phyloP scores from a whole-genome alignment of 2,329 filamentous ascomycete genomes.

The Aspergillus ochraceoroseus region DNA sequence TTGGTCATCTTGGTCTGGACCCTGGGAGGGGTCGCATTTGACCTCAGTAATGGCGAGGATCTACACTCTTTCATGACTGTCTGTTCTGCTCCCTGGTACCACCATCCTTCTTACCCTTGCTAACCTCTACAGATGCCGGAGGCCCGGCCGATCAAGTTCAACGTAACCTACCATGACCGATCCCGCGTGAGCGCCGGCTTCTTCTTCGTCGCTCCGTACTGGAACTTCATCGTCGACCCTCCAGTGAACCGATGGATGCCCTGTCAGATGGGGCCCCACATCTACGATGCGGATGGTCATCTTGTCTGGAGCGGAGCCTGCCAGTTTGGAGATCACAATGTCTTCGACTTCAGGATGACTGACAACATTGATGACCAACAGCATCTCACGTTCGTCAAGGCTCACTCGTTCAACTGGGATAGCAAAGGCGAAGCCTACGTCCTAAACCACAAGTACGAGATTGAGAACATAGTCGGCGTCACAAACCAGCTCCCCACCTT shows the following conservation, averaged over 20 bases:
- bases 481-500: conserved; percentile 24
- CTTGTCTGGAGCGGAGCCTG: conserved; percentile 47
- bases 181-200: conserved; percentile 40
- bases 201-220: conserved; percentile 48
- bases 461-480: conserved; percentile 38
- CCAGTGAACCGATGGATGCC: conserved; percentile 34
- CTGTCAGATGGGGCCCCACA: conserved; percentile 46
- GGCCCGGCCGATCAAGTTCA: conserved; percentile 29
- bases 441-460: conserved; percentile 44
- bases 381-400: conserved; percentile 24
- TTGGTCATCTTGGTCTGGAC: not conserved
- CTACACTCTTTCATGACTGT: conserved; percentile 6
- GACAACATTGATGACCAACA: conserved; percentile 38
- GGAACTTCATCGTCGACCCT: conserved; percentile 22
- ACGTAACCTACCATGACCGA: conserved; percentile 24
- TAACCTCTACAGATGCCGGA: conserved; percentile 26
- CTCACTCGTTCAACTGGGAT: conserved; percentile 23
- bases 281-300: conserved; percentile 47
- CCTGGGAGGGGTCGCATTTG: too few relatives aligned
- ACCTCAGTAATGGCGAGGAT: not conserved
- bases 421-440: conserved; percentile 46
- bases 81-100: not conserved
- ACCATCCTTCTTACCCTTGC: not conserved
- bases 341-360: conserved; percentile 45
- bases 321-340: conserved; percentile 42